Conservation (phyloP, 805 yeast genomes). For the Saccharomycopsis synnaedendra region DNA sequence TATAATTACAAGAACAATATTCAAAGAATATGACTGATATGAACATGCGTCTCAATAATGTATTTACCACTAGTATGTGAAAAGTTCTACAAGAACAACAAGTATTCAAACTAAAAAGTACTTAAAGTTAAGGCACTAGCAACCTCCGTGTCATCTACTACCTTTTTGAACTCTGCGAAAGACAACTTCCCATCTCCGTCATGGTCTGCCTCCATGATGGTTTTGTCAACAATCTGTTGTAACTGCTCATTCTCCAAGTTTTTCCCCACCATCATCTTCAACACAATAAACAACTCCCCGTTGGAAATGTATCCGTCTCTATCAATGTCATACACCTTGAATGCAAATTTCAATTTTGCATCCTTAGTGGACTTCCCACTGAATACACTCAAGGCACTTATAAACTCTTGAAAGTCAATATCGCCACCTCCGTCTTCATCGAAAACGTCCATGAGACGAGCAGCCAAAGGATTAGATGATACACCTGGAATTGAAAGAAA, state of each 20-base stretch:
- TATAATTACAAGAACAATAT: too few relatives aligned
- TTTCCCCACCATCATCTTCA: slow-evolving; percentile 95
- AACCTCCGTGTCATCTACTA: slow-evolving; percentile 43
- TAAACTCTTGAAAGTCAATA: slow-evolving; percentile 92
- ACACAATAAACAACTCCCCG: slow-evolving; percentile 85
- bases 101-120: slow-evolving; percentile 22
- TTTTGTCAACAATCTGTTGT: slow-evolving; percentile 94
- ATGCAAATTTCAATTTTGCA: slow-evolving; percentile 81
- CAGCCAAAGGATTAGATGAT: slow-evolving; percentile 78
- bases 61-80: too few relatives aligned
- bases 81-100: too few relatives aligned
- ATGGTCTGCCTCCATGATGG: slow-evolving; percentile 83
- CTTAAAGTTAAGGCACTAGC: slow-evolving; percentile 50
- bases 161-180: slow-evolving; percentile 76
- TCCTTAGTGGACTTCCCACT: slow-evolving; percentile 71
- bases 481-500: slow-evolving; percentile 91
- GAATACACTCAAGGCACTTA: slow-evolving; percentile 76
- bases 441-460: slow-evolving; percentile 84
- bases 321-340: slow-evolving; percentile 91
- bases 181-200: slow-evolving; percentile 82
- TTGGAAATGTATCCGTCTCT: slow-evolving; percentile 90
- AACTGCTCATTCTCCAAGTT: slow-evolving; percentile 77
- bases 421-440: slow-evolving; percentile 90
- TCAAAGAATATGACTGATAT: too few relatives aligned
- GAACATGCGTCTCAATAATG: too few relatives aligned